Evolutionary conservation across 192 early-diverging fungal species (phyloP).

Genomic region (Coemansia sp.): DNA sequence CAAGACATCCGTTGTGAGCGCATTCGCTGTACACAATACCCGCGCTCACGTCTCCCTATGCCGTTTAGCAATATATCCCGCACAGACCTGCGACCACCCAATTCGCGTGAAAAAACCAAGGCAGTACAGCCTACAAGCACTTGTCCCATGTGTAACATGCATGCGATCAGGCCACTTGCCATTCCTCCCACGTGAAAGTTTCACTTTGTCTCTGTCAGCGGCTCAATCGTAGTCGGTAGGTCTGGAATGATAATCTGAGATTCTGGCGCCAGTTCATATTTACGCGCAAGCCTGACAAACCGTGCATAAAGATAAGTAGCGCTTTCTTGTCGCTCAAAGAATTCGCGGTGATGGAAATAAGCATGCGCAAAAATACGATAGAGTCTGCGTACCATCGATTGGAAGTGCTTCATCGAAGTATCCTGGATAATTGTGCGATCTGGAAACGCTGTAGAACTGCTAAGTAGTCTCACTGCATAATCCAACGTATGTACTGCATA

Average conservation of each 20-base stretch:
- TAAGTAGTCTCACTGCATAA: conserved; percentile 77
- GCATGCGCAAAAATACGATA: conserved; percentile 98
- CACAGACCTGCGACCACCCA: too few species aligned
- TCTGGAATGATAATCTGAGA: conserved; percentile 72
- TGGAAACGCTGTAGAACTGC: conserved; percentile 65
- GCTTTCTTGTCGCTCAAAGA: conserved; percentile 85
- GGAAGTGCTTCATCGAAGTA: conserved; percentile 68
- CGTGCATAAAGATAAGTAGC: conserved; percentile 70
- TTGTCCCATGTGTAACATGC: too few species aligned
- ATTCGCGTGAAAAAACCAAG: too few species aligned
- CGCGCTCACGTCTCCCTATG: too few species aligned
- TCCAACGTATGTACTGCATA: conserved; percentile 94
- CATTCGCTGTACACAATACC: too few species aligned
- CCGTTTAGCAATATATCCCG: too few species aligned
- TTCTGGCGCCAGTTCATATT: conserved; percentile 64
- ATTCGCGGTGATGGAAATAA: conserved; percentile 87
- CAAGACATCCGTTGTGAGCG: too few species aligned
- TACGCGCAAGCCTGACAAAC: conserved; percentile 66
- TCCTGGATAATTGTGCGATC: not conserved
- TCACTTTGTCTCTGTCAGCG: not conserved
- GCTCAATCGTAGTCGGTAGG: conserved; percentile 27
- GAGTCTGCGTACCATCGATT: conserved; percentile 83
- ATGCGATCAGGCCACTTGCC: too few species aligned
- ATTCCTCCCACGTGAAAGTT: conserved; percentile 3
- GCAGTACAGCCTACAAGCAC: too few species aligned